phyloP scores from a whole-genome alignment of 2,329 filamentous ascomycete species.

The Fusarium irregulare region DNA sequence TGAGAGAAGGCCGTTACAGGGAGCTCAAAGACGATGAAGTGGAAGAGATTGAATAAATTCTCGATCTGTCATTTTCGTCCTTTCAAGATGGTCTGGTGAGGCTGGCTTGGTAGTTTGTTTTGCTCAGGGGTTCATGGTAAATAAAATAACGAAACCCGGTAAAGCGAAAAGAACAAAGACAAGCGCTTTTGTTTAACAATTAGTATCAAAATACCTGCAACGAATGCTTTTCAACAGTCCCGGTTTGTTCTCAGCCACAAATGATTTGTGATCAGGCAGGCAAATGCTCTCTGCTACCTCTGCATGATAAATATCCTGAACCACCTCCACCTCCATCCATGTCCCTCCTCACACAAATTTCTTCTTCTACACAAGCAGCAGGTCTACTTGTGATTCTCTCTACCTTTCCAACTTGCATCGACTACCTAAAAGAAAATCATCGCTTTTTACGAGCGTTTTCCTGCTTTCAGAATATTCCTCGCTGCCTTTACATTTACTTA shows the following conservation, averaged over 20 bases:
- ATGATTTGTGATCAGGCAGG: neutral
- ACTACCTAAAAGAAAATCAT: neutral
- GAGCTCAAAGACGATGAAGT: slow-evolving; percentile 69
- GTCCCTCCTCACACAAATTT: neutral
- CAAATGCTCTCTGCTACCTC: neutral
- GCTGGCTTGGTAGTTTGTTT: neutral
- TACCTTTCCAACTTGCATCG: neutral
- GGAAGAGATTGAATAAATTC: slow-evolving; percentile 54
- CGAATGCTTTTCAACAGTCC: neutral
- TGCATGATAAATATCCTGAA: neutral
- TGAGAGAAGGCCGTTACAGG: slow-evolving; percentile 76
- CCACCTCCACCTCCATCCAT: neutral
- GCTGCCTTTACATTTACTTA: neutral
- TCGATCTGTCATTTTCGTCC: no score
- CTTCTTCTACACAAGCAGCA: neutral
- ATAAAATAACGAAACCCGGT: neutral
- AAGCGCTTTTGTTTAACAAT: neutral
- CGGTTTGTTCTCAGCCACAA: neutral
- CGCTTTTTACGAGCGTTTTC: neutral
- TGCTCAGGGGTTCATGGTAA: neutral
- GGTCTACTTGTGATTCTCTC: neutral
- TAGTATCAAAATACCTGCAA: neutral
- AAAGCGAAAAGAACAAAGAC: slow-evolving; percentile 10
- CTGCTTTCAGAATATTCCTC: neutral
- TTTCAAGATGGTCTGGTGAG: neutral